These are phyloP conservation scores for Terana coerulea DNA, from an alignment of 768 basidiomycete species.

Conservation along the genomic window DNA sequence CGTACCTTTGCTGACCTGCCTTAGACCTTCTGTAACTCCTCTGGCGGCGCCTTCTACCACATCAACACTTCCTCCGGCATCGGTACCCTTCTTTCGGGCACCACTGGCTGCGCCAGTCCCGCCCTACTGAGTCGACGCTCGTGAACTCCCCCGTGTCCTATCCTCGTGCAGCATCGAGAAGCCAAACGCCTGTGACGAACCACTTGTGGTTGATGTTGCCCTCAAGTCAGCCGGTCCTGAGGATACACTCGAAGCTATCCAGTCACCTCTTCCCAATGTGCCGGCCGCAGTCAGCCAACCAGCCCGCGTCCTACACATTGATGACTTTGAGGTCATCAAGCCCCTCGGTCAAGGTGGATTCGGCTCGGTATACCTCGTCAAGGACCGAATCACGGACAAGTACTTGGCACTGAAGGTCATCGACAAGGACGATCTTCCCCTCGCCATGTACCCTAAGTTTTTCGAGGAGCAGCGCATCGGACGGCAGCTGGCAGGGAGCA, in stretches of 20 bases:
- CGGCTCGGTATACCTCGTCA: conserved; percentile 6
- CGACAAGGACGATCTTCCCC: neutral
- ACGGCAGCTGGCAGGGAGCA: neutral
- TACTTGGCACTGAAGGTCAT: conserved; percentile 6
- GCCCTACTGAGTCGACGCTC: no score
- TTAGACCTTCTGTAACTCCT: neutral
- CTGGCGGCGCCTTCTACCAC: neutral
- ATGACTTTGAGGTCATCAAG: conserved; percentile 7
- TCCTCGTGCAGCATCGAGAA: no score
- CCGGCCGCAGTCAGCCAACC: neutral
- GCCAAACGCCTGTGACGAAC: no score
- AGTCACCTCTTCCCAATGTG: neutral
- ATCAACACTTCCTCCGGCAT: neutral
- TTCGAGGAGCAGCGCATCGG: conserved; percentile 11
- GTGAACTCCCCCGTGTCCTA: no score
- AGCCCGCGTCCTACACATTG: neutral
- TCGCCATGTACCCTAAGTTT: neutral
- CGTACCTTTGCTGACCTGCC: neutral
- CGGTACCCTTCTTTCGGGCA: neutral
- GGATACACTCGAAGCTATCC: neutral
- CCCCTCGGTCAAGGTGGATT: conserved; percentile 5
- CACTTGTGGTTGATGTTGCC: neutral
- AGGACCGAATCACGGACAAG: neutral
- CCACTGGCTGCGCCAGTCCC: neutral
- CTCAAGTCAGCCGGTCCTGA: no score